Conservation (phyloP, 768 basidiomycete species). For the Tricholoma sp. region DNA sequence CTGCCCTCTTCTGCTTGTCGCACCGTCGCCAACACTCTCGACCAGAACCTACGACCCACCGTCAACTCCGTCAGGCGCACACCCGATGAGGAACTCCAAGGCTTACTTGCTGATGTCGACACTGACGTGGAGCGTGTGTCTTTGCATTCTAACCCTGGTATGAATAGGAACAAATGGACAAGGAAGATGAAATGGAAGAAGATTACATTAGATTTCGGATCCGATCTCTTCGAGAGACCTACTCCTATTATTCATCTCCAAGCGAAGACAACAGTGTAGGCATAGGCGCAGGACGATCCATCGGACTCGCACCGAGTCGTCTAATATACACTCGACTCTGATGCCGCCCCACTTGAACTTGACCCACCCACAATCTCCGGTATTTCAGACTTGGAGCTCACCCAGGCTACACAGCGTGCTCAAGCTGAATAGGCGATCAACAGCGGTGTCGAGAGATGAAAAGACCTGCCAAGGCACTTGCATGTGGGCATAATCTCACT, state of each 20-base stretch:
- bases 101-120: constrained; percentile 30
- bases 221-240: constrained; percentile 55
- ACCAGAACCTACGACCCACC: constrained; percentile 18
- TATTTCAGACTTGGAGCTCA: constrained; percentile 40
- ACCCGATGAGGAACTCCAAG: constrained; percentile 33
- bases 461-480: constrained; percentile 28
- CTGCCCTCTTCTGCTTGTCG: constrained; percentile 52
- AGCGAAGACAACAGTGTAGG: constrained; percentile 20
- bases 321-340: constrained; percentile 57
- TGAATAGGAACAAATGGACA: constrained; percentile 17
- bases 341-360: constrained; percentile 51
- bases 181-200: constrained; percentile 25
- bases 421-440: constrained; percentile 40
- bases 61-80: constrained; percentile 31
- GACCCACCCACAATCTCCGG: constrained; percentile 52
- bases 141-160: constrained; percentile 54
- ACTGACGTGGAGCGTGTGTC: constrained; percentile 56
- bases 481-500: constrained; percentile 16
- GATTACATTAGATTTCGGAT: constrained; percentile 65
- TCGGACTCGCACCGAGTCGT: background rate
- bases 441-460: constrained; percentile 35
- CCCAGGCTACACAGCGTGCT: constrained; percentile 23
- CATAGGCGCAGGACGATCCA: background rate
- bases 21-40: constrained; percentile 17
- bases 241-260: constrained; percentile 52